Evolutionary conservation across 441 rosid genomes (phyloP), one percentile per base, ranked within the genome.

Genomic region (Brassica balearica): DNA sequence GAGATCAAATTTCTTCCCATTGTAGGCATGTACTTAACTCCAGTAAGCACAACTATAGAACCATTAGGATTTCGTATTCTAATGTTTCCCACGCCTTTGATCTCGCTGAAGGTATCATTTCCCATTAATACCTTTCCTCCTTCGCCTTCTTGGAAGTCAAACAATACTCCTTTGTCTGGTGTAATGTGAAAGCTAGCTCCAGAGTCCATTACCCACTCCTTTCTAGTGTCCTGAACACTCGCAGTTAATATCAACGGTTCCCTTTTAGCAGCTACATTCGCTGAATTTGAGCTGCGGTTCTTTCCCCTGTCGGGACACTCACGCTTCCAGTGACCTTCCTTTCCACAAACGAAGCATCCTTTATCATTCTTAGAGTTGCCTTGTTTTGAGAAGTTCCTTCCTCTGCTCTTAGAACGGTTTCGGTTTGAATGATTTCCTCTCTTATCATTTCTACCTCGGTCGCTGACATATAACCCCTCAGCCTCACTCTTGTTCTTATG

Each of bases 401-500:
- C 60, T 6, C 11, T 1, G 19, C 60, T 55, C 23, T 55, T 55
- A 0, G 60, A 15, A 2, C 9, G 8, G 23, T 6, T 0, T 0
- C 9, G 0, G 0, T 8, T 2, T 0, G 1, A 15, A 0, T 2
- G 9, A 1, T 6, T 3, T 0, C 4, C 60, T 3, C 1, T 17
- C 10, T 8, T 55, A 2, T 55, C 60, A 2, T 20, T 7, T 3
- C 23, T 7, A 1, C 60, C 60, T 1, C 60, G 3, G 7, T 55
- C 19, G 4, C 60, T 7, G 0, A 17, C 60, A 0, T 17, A 55
- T 2, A 55, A 3, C 0, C 23, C 23, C 20, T 55, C 60, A 2
- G 60, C 60, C 3, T 17, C 60, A 15, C 8, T 6, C 1, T 17
- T 55, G 3, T 3, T 2, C 5, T 7, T 17, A 0, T 2, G 4